These are phyloP conservation scores for Aspergillus sp. DNA, from an alignment of 2,329 filamentous ascomycete genomes.

Conservation along the genomic window DNA sequence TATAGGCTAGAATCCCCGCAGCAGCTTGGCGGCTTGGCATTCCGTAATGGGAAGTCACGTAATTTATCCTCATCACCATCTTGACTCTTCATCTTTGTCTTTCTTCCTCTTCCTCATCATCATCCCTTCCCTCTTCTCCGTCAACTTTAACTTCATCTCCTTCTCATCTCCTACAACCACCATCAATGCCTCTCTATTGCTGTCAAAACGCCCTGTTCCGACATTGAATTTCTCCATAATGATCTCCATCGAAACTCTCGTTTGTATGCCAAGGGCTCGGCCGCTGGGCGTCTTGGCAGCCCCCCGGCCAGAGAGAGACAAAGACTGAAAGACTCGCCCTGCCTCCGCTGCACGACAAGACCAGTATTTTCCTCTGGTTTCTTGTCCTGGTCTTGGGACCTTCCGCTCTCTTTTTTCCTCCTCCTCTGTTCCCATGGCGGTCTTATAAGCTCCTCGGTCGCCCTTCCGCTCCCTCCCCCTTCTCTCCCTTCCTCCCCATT, in stretches of 20 bases:
- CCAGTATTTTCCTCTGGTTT: constrained; percentile 15
- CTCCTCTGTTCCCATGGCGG: constrained; percentile 14
- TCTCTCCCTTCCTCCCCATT: constrained; percentile 8
- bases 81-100: background rate
- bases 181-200: background rate
- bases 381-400: constrained; percentile 16
- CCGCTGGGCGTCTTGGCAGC: constrained; percentile 30
- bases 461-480: constrained; percentile 11
- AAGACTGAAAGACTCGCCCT: constrained; percentile 7
- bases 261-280: constrained; percentile 30
- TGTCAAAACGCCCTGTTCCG: background rate
- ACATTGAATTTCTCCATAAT: background rate
- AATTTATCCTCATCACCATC: background rate
- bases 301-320: constrained; percentile 10
- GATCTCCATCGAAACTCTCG: background rate
- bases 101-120: background rate
- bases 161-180: background rate
- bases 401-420: constrained; percentile 20
- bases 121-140: background rate
- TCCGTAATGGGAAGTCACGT: background rate
- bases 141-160: background rate
- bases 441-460: constrained; percentile 14
- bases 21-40: background rate
- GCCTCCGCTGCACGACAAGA: constrained; percentile 20
- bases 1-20: background rate